Evolutionary conservation across 495 filamentous ascomycete genomes (phyloP), one percentile per base, ranked within the genome.

Genomic region (Amniculicola lignicola): DNA sequence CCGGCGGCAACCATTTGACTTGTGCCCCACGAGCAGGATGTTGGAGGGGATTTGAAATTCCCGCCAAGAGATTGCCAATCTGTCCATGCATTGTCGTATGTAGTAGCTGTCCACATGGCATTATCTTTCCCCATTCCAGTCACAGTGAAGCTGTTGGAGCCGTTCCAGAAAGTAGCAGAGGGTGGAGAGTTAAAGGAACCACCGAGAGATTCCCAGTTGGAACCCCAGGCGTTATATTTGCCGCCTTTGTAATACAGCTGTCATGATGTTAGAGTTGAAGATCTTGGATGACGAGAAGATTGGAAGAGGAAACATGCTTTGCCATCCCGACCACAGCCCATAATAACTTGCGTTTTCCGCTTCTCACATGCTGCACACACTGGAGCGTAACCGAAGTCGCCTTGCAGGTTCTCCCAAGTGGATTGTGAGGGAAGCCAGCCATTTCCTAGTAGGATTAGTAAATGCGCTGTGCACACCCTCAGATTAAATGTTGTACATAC

Each of bases 31-130:
- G 31, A 36, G 4, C 28, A 36, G 11, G 29, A 16, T 4, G 46
- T n/a, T 3, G 46, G 46, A 2, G 46, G 46, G 2, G 46, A 36
- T 16, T 36, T 50, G 46, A 50, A 50, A 16, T 28, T 36, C 3
- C 46, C 46, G 31, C 46, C 46, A 5, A 50, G 22, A 3, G 22
- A 21, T 11, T 50, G 27, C 46, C 46, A 50, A n/a, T n/a, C n/a
- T n/a, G n/a, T n/a, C n/a, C n/a, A n/a, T n/a, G n/a, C n/a, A 16
- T 23, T 31, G 25, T 23, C 43, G 5, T 23, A 47, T 10, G 21
- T 39, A 18, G 36, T 39, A 15, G 36, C 36, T 4, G 36, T 39
- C 36, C 36, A 39, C 36, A 39, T 39, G 4, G 36, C 4, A 15
- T 14, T 15, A 14, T 39, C 36, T 39, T 39, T 39, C 5, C 36